Base-by-base conservation (phyloP, 1,284 basidiomycete genomes). In the Cryptococcus sp. region DNA sequence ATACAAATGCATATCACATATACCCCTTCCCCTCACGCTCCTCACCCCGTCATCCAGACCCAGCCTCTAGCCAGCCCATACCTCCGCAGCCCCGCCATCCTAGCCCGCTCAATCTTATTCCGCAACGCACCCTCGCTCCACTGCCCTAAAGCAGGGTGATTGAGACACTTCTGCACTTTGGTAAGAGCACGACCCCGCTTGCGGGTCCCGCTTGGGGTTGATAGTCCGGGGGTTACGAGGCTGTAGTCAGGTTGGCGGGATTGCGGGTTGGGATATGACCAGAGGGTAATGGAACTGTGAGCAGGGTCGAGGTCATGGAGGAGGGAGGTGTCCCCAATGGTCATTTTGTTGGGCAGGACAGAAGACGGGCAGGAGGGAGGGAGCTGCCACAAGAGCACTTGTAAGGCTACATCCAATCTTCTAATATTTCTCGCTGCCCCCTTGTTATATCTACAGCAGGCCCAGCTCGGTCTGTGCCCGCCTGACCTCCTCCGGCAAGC, bases 401-500 rank as follows among this genome's bases (percentile, higher is more conserved):
- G 4, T 33, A 9, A 33, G 28, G 28, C 28, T 33, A 33, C 28
- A 33, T 33, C 28, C 9, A 33, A 4, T 33, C 28, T 37, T 8
- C 13, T 60, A 28, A 66, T 35, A 61, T 65, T 39, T 57, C 23
- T 42, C 62, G 43, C 52, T 66, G 59, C n/a, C 60, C 62, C 60
- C 28, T 67, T 63, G 2, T 70, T 63, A 11, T 38, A 42, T 2
- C n/a, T 18, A 44, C 15, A 60, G 40, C 7, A 75, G 48, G 5
- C 61, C 61, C 36, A 77, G 60, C 53, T 71, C 71, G 33, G 51
- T 44, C 60, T 73, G 67, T 1, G 70, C 74, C 15, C 68, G 46
- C 52, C 60, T 62, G 18, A 78, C 76, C 53, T 76, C 76, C 6
- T 67, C 67, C 15, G 61, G 40, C 24, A 68, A 58, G 2, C 76